These are phyloP conservation scores for Oryza glaberrima DNA, from an alignment of 176 grass and related monocot species.

Conservation along the genomic window DNA sequence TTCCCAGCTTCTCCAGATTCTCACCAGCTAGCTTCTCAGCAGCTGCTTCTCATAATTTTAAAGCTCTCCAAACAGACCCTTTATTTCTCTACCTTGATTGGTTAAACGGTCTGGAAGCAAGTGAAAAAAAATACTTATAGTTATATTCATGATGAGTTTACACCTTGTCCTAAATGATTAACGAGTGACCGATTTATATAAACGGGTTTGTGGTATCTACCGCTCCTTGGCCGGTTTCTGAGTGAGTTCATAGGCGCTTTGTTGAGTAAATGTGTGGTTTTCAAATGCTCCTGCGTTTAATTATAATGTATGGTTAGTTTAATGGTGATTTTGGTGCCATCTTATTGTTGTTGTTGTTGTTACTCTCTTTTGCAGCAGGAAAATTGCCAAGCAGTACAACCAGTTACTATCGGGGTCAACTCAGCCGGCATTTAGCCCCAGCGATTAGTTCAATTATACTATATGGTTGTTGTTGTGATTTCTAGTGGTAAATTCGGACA, in stretches of 20 bases:
- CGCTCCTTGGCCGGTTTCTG: background rate
- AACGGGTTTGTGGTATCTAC: background rate
- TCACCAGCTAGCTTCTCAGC: too few species aligned
- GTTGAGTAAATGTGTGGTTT: background rate
- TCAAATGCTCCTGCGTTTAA: background rate
- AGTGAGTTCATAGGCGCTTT: background rate
- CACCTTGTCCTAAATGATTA: background rate
- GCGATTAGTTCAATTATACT: slow-evolving; percentile 26
- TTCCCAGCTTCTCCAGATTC: too few species aligned
- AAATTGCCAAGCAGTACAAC: slow-evolving; percentile 11
- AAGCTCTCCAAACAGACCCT: too few species aligned
- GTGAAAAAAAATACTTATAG: background rate
- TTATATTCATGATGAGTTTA: background rate
- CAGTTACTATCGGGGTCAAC: slow-evolving; percentile 29
- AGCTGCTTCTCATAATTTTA: too few species aligned
- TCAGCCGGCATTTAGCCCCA: background rate
- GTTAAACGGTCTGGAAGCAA: background rate
- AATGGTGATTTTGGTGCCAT: background rate
- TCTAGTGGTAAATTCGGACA: background rate
- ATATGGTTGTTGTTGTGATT: background rate
- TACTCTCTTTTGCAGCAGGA: slow-evolving; percentile 23
- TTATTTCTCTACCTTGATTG: too few species aligned
- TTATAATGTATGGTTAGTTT: background rate
- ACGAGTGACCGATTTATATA: background rate
- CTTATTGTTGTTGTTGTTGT: background rate